Evolutionary conservation across 2,329 filamentous ascomycete genomes (phyloP).

Genomic region (Beauveria rudraprayagi): DNA sequence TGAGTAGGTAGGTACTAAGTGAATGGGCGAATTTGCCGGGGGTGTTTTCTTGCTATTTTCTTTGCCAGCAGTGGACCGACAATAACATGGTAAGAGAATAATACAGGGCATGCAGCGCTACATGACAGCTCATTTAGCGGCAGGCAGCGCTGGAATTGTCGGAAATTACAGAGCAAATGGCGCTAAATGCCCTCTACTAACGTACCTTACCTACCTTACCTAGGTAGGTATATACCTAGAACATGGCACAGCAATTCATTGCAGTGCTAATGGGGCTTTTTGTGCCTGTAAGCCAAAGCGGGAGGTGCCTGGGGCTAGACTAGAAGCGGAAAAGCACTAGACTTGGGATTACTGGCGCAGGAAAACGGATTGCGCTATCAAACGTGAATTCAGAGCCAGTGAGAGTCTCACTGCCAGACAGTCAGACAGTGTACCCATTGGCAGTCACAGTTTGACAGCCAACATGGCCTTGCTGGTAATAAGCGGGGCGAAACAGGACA

Average conservation of each 20-base stretch:
- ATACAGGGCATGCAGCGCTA: not conserved
- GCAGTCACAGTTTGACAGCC: no score
- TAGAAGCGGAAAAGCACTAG: constrained; percentile 2
- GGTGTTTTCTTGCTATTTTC: no score
- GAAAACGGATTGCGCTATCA: not conserved
- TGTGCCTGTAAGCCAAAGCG: not conserved
- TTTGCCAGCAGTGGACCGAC: not conserved
- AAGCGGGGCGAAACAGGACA: not conserved
- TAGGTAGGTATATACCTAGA: no score
- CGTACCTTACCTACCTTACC: no score
- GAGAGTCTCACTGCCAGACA: no score
- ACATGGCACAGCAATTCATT: not conserved
- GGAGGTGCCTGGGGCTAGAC: constrained; percentile 8
- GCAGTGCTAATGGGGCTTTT: no score
- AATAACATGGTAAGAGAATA: not conserved
- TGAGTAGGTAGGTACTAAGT: not conserved
- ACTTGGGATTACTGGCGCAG: not conserved
- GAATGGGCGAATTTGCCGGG: not conserved
- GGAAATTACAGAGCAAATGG: not conserved
- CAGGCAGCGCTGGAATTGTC: not conserved
- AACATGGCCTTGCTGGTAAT: no score
- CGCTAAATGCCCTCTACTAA: not conserved
- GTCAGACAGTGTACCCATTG: no score
- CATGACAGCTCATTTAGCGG: not conserved
- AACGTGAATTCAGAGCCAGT: not conserved